Evolutionary conservation across 2,329 filamentous ascomycete species (phyloP).

Genomic region (Delphinella strobiligena): DNA sequence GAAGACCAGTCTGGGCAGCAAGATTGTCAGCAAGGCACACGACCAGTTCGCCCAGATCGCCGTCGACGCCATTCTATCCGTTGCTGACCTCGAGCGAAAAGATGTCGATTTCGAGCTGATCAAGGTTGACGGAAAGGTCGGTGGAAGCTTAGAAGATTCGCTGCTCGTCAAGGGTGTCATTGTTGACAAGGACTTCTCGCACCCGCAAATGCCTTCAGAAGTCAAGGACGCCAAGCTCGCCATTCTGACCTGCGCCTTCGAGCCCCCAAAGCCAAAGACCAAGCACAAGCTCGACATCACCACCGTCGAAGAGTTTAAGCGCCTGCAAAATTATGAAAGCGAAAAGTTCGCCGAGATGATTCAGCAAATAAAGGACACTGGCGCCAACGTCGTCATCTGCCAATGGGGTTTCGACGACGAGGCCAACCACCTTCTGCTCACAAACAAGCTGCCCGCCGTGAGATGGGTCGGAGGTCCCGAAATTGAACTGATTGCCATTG

Average conservation of each 20-base stretch:
- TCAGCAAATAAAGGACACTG: slow-evolving; percentile 91
- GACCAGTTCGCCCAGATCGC: slow-evolving; percentile 97
- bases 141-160: slow-evolving; percentile 84
- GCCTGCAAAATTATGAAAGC: slow-evolving; percentile 87
- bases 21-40: slow-evolving; percentile 98
- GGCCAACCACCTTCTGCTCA: slow-evolving; percentile 91
- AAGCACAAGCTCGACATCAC: slow-evolving; percentile 99
- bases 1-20: slow-evolving; percentile 90
- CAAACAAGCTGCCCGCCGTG: slow-evolving; percentile 91
- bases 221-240: slow-evolving; percentile 93
- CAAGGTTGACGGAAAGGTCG: slow-evolving; percentile 98
- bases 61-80: slow-evolving; percentile 90
- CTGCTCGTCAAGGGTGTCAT: slow-evolving; percentile 95
- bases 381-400: slow-evolving; percentile 94
- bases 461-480: slow-evolving; percentile 97
- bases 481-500: slow-evolving; percentile 96
- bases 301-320: slow-evolving; percentile 95
- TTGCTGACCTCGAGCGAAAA: slow-evolving; percentile 88
- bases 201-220: slow-evolving; percentile 96
- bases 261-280: slow-evolving; percentile 98
- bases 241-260: slow-evolving; percentile 94
- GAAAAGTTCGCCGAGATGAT: slow-evolving; percentile 99
- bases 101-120: slow-evolving; percentile 99
- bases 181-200: slow-evolving; percentile 98
- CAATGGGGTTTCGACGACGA: slow-evolving; percentile 99